phyloP scores from a whole-genome alignment of 176 grass and related monocot species.

The Juncus inflexus region DNA sequence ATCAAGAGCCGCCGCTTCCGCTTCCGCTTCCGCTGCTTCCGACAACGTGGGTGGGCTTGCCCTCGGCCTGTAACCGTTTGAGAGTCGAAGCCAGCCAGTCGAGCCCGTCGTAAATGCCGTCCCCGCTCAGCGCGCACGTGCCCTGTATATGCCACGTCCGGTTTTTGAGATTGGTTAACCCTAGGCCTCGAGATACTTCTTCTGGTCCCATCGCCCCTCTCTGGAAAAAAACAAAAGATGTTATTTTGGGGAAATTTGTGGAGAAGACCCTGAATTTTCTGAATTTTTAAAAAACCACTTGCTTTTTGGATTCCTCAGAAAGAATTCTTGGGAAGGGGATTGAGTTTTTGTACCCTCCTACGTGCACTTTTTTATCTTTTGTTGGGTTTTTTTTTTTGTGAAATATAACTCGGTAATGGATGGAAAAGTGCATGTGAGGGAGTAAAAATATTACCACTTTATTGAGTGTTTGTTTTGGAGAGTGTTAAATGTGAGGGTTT shows the following conservation, averaged over 20 bases:
- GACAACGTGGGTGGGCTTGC: conserved; percentile 56
- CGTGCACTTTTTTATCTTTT: not conserved
- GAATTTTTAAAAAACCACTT: not conserved
- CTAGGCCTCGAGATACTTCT: conserved; percentile 68
- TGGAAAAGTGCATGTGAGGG: not conserved
- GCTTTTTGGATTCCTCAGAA: not conserved
- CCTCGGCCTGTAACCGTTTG: conserved; percentile 58
- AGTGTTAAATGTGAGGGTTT: not conserved
- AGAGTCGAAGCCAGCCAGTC: conserved; percentile 79
- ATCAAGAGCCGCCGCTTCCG: too few species aligned
- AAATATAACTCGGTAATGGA: not conserved
- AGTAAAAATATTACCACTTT: not conserved
- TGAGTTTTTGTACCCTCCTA: not conserved
- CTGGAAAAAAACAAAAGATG: conserved; percentile 23
- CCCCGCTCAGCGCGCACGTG: conserved; percentile 67
- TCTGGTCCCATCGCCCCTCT: conserved; percentile 71
- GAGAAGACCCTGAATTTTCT: not conserved
- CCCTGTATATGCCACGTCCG: conserved; percentile 86
- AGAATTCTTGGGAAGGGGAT: too few species aligned
- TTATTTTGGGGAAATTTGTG: not conserved
- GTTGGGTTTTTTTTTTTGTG: not conserved
- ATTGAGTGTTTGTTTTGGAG: not conserved
- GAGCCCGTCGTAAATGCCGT: conserved; percentile 90
- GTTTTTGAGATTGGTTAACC: conserved; percentile 58
- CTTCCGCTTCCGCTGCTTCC: conserved; percentile 12